These are phyloP conservation scores for Chalciporus piperatus DNA, from an alignment of 768 basidiomycete species.

Conservation along the genomic window DNA sequence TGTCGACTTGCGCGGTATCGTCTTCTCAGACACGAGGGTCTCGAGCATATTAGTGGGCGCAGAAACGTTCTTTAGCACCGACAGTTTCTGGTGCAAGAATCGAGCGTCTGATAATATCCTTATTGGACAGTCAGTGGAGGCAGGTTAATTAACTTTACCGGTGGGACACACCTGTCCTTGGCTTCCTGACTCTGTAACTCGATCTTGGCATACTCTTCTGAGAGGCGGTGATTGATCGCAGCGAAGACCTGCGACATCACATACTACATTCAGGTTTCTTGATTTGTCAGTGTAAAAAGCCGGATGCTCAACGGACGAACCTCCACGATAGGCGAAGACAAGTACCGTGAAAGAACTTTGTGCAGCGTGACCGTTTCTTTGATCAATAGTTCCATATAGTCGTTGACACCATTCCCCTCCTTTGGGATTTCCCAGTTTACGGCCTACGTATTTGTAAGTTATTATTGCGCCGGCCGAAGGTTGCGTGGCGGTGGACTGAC, in stretches of 20 bases:
- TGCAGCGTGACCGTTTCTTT: constrained; percentile 95
- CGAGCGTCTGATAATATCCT: constrained; percentile 81
- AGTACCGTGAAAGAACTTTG: constrained; percentile 92
- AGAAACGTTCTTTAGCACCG: constrained; percentile 68
- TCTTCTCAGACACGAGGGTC: constrained; percentile 81
- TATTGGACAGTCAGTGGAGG: constrained; percentile 16
- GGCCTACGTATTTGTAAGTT: constrained; percentile 40
- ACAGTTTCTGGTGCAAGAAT: constrained; percentile 73
- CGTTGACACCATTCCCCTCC: constrained; percentile 63
- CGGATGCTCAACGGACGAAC: constrained; percentile 37
- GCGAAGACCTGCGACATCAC: constrained; percentile 96
- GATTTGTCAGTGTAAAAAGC: constrained; percentile 1
- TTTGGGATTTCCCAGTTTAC: constrained; percentile 76
- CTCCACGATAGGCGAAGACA: constrained; percentile 77
- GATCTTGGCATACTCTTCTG: constrained; percentile 80
- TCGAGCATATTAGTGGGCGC: constrained; percentile 78
- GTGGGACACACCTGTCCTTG: constrained; percentile 65
- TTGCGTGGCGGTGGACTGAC: constrained; percentile 37
- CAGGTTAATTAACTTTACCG: constrained; percentile 6
- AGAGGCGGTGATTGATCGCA: constrained; percentile 86
- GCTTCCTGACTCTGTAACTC: constrained; percentile 82
- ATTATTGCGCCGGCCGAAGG: constrained; percentile 1
- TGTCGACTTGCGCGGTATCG: constrained; percentile 41
- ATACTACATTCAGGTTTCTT: constrained; percentile 43
- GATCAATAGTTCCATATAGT: constrained; percentile 91